Conservation (phyloP, 2,329 filamentous ascomycete genomes). For the Cercospora citrullina region DNA sequence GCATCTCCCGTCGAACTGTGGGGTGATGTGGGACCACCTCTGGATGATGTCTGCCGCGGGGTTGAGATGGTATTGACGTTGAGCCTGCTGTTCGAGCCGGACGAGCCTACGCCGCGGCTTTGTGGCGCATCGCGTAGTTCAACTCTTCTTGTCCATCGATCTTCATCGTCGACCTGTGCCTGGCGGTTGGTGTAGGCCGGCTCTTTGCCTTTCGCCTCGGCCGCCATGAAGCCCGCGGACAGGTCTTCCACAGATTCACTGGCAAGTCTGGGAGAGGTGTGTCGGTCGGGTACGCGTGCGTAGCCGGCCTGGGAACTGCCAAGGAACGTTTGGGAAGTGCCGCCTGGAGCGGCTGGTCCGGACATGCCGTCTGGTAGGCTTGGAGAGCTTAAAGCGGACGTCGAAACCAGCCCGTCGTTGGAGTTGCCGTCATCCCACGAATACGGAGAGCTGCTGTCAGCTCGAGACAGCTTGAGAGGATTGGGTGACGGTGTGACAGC, state of each 20-base stretch:
- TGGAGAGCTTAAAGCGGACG: slow-evolving; percentile 35
- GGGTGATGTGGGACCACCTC: slow-evolving; percentile 28
- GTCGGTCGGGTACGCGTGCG: slow-evolving; percentile 34
- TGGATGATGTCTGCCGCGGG: slow-evolving; percentile 13
- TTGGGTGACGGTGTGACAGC: slow-evolving; percentile 34
- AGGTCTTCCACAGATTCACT: slow-evolving; percentile 27
- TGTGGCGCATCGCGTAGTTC: slow-evolving; percentile 28
- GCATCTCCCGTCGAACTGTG: slow-evolving; percentile 29
- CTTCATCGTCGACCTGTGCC: slow-evolving; percentile 33
- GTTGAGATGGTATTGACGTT: slow-evolving; percentile 13
- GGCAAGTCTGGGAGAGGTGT: slow-evolving; percentile 33
- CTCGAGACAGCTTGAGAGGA: slow-evolving; percentile 22
- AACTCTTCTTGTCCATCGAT: slow-evolving; percentile 31
- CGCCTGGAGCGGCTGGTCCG: slow-evolving; percentile 25
- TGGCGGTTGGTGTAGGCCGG: slow-evolving; percentile 29
- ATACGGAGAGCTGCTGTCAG: slow-evolving; percentile 36
- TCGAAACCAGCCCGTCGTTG: slow-evolving; percentile 36
- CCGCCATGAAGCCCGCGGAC: slow-evolving; percentile 24
- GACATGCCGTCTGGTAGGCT: slow-evolving; percentile 28
- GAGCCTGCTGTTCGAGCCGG: slow-evolving; percentile 17
- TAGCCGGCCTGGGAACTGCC: slow-evolving; percentile 35
- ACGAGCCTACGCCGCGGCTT: slow-evolving; percentile 7
- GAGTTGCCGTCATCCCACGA: slow-evolving; percentile 36
- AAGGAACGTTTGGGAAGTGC: slow-evolving; percentile 34
- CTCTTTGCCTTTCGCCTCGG: slow-evolving; percentile 25